These are phyloP conservation scores for Beauveria brongniartii DNA, from an alignment of 2,329 filamentous ascomycete species.

Conservation along the genomic window DNA sequence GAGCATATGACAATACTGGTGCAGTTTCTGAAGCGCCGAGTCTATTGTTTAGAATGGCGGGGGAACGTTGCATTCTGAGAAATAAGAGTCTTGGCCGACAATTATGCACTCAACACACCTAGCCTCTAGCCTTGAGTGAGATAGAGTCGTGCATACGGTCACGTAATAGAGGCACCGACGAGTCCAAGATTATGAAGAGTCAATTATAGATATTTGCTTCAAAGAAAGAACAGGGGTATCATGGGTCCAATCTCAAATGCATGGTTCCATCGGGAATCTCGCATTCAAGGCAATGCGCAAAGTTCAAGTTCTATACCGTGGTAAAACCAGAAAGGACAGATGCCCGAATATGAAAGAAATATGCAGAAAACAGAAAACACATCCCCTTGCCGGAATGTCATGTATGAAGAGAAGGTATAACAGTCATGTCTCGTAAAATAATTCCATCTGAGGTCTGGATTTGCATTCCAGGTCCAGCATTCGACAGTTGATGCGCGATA, in stretches of 20 bases:
- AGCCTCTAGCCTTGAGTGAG: no score
- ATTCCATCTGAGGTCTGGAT: neutral
- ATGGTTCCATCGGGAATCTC: neutral
- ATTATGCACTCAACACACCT: no score
- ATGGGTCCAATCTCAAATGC: neutral
- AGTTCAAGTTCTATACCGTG: neutral
- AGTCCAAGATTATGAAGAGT: neutral
- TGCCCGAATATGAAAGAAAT: neutral
- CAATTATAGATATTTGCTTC: no score
- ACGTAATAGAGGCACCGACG: neutral
- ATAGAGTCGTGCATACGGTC: neutral
- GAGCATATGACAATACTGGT: neutral
- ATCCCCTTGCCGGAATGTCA: neutral
- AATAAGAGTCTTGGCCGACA: neutral
- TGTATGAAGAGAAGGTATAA: neutral
- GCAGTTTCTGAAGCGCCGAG: no score
- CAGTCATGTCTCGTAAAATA: slow-evolving; percentile 3
- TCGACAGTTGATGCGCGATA: no score
- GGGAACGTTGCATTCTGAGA: neutral
- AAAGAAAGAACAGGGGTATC: neutral
- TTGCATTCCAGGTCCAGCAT: no score
- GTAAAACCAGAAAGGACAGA: neutral
- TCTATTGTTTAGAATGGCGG: no score
- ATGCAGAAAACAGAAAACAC: no score
- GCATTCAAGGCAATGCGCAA: neutral